phyloP scores from a whole-genome alignment of 148 eudicot genomes.

The Chenopodium formosanum region DNA sequence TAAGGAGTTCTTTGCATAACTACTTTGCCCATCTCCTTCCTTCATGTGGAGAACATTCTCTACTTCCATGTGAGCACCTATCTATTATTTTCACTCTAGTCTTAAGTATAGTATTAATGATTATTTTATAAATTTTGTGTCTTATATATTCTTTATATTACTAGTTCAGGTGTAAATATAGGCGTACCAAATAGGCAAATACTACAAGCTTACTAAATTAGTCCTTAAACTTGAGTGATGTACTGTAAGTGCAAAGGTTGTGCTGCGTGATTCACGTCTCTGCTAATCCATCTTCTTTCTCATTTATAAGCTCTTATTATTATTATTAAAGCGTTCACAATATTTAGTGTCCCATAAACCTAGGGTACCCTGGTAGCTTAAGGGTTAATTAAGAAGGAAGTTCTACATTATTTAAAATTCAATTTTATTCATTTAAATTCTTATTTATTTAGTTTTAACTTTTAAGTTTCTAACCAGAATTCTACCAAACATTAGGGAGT shows the following conservation, averaged over 20 bases:
- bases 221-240: not conserved
- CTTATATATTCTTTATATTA: not conserved
- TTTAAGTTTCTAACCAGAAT: too few species aligned
- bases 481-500: too few species aligned
- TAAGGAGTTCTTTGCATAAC: conserved; percentile 34
- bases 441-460: too few species aligned
- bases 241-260: not conserved
- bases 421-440: too few species aligned
- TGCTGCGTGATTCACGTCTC: conserved; percentile 5
- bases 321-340: not conserved
- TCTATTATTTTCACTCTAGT: not conserved
- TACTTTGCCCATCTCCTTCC: conserved; percentile 25
- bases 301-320: not conserved
- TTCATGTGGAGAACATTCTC: conserved; percentile 28
- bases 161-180: not conserved
- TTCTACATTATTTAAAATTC: not conserved
- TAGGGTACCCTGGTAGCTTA: not conserved
- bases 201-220: too few species aligned
- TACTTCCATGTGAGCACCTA: conserved; percentile 19
- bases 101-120: not conserved
- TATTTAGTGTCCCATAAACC: not conserved
- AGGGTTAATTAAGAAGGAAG: not conserved
- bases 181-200: not conserved
- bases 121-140: not conserved
- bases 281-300: conserved; percentile 7